Percentiles rank a stretch among this genome's conserved stretches.
Evolutionary conservation across 2,329 filamentous ascomycete species (phyloP).

Genomic region (Cucurbitaria berberidis): DNA sequence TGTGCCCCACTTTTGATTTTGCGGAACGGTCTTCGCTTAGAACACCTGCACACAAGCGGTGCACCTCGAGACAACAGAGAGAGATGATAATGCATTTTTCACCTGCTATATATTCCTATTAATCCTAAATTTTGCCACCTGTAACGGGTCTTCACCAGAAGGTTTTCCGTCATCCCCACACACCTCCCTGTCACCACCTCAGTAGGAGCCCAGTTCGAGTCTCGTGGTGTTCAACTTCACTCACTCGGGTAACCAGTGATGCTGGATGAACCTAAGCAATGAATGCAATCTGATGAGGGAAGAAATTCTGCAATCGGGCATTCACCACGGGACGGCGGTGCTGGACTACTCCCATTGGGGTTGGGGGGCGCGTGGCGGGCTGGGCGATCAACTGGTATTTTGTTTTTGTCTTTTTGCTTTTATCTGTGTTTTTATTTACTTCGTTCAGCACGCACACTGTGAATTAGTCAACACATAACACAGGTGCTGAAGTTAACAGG

Average conservation of each 20-base stretch:
- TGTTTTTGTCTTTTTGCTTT: conserved; percentile 19
- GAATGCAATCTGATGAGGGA: conserved; percentile 50
- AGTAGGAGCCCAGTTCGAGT: conserved; percentile 52
- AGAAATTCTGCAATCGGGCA: conserved; percentile 51
- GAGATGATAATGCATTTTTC: neutral
- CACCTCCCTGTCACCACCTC: conserved; percentile 38
- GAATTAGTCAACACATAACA: no score
- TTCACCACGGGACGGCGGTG: conserved; percentile 51
- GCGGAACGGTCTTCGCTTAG: no score
- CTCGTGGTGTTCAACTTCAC: conserved; percentile 49
- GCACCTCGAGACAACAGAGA: neutral
- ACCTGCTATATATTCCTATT: conserved; percentile 11
- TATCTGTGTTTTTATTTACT: neutral
- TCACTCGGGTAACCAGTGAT: conserved; percentile 50
- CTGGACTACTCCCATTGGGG: conserved; percentile 49
- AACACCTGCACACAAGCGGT: neutral
- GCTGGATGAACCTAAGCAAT: conserved; percentile 53
- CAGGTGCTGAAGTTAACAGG: no score
- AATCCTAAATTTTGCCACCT: conserved; percentile 27
- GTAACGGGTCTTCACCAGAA: conserved; percentile 46
- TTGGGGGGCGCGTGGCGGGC: conserved; percentile 44
- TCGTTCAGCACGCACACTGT: no score
- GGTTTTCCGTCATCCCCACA: conserved; percentile 42
- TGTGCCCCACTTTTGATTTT: no score
- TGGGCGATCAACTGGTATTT: conserved; percentile 48